Percentiles rank a stretch among this genome's conserved stretches.
Conservation (phyloP, 2,329 filamentous ascomycete species). For the Cytospora mali region DNA sequence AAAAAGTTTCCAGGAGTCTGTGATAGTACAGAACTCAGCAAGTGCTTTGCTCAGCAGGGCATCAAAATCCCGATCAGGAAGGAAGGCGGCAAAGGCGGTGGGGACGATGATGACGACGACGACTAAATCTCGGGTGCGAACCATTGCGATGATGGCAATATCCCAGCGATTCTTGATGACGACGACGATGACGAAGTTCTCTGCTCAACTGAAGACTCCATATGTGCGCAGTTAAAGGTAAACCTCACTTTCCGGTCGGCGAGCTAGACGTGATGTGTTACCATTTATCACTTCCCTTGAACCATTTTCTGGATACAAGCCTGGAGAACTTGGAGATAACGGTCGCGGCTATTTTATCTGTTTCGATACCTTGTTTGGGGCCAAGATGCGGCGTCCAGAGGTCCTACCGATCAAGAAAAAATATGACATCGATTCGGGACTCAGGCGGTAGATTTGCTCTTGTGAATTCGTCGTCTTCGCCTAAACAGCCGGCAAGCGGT, state of each 20-base stretch:
- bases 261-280: not conserved
- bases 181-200: not conserved
- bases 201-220: not conserved
- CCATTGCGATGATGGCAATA: not conserved
- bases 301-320: not conserved
- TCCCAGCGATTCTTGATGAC: not conserved
- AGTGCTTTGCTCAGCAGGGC: constrained; percentile 88
- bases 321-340: not conserved
- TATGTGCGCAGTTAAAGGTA: not conserved
- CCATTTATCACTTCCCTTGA: not conserved
- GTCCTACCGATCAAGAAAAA: not conserved
- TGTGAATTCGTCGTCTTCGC: not conserved
- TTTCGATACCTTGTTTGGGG: not conserved
- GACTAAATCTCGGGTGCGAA: constrained; percentile 3
- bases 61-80: constrained; percentile 97
- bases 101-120: constrained; percentile 51
- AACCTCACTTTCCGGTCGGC: not conserved
- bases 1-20: constrained; percentile 99
- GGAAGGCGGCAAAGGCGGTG: constrained; percentile 61
- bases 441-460: not conserved
- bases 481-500: not conserved
- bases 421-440: not conserved
- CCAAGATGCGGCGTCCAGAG: not conserved
- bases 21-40: constrained; percentile 88
- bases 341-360: not conserved